These are phyloP conservation scores for Pistacia integerrima DNA, from an alignment of 345 rosid genomes.

Conservation along the genomic window DNA sequence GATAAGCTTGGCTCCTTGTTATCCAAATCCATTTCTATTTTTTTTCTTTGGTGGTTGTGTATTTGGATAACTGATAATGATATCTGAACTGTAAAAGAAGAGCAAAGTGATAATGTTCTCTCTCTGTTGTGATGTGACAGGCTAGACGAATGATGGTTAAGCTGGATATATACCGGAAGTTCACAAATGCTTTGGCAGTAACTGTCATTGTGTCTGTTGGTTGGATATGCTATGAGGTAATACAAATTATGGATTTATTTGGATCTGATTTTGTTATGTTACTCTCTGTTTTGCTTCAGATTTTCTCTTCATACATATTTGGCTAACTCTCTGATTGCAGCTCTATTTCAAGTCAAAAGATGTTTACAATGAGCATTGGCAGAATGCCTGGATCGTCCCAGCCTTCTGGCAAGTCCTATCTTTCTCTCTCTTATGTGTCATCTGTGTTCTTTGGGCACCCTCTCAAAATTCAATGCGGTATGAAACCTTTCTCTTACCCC, in stretches of 20 bases:
- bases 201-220: constrained; percentile 89
- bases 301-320: neutral
- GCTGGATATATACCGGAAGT: constrained; percentile 88
- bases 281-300: neutral
- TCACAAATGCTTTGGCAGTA: constrained; percentile 96
- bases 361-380: constrained; percentile 90
- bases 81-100: neutral
- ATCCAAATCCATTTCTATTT: neutral
- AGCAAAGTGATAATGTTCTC: constrained; percentile 3
- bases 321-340: constrained; percentile 44
- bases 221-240: constrained; percentile 98
- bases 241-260: neutral
- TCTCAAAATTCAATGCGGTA: constrained; percentile 88
- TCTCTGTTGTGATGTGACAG: constrained; percentile 37
- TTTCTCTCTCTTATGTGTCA: constrained; percentile 76
- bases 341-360: constrained; percentile 91
- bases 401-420: constrained; percentile 96
- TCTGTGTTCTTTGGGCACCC: constrained; percentile 95
- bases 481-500: constrained; percentile 11
- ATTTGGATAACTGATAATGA: neutral
- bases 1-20: neutral
- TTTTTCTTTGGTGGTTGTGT: neutral
- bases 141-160: constrained; percentile 81
- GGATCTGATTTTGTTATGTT: neutral
- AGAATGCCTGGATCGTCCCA: constrained; percentile 92